These are phyloP conservation scores for Eragrostis nindensis DNA, from an alignment of 176 grass and related monocot genomes.

Conservation along the genomic window DNA sequence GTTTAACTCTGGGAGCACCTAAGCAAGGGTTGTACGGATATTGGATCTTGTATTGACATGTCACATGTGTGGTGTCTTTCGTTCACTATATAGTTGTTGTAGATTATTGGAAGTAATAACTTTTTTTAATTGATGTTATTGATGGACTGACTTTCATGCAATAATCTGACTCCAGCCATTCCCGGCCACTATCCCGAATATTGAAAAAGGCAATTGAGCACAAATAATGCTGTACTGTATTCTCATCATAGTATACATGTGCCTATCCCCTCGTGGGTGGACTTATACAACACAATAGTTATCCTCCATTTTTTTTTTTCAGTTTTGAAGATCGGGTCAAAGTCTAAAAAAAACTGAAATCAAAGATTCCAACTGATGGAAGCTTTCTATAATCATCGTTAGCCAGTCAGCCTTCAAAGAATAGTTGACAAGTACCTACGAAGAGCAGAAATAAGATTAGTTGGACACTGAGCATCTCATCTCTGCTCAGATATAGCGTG, in stretches of 20 bases:
- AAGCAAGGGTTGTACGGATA: neutral
- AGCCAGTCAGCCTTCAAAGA: neutral
- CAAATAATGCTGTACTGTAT: neutral
- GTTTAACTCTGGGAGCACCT: neutral
- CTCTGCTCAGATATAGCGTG: neutral
- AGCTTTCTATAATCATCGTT: neutral
- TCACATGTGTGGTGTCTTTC: neutral
- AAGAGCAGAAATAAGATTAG: neutral
- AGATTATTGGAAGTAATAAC: neutral
- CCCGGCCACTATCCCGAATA: neutral
- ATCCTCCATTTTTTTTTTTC: neutral
- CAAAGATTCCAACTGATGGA: neutral
- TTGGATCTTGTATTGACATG: conserved; percentile 1
- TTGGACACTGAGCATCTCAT: neutral
- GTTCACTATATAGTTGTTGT: conserved; percentile 12
- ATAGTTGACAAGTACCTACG: conserved; percentile 18
- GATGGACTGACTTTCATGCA: neutral
- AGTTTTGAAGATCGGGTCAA: neutral
- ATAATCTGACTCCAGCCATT: neutral
- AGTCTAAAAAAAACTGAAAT: conserved; percentile 4
- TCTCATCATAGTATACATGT: neutral
- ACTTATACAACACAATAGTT: neutral
- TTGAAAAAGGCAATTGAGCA: neutral
- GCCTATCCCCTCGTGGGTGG: neutral
- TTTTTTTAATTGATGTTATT: neutral